Evolutionary conservation across 1,284 basidiomycete genomes (phyloP).

Genomic region (Takashimella koratensis): DNA sequence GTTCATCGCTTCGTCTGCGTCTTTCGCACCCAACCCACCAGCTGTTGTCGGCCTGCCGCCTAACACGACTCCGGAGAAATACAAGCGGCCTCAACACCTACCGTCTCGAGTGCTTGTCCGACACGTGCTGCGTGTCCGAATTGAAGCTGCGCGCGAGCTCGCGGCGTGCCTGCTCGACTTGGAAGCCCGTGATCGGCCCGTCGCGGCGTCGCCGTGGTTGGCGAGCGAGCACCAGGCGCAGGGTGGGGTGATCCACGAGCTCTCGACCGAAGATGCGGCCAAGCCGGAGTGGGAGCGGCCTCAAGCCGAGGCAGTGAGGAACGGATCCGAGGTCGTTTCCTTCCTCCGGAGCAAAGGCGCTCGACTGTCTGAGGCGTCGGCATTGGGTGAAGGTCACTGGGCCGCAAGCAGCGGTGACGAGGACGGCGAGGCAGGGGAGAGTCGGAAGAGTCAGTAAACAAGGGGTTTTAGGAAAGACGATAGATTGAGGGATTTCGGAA

Average conservation of each 20-base stretch:
- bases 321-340: slow-evolving; percentile 41
- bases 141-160: slow-evolving; percentile 70
- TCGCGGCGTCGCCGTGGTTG: slow-evolving; percentile 45
- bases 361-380: slow-evolving; percentile 22
- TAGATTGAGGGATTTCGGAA: too few species aligned
- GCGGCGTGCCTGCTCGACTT: slow-evolving; percentile 66
- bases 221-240: slow-evolving; percentile 38
- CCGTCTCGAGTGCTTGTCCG: slow-evolving; percentile 76
- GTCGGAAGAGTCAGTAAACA: slow-evolving; percentile 4
- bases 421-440: not conserved
- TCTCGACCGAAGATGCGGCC: slow-evolving; percentile 20
- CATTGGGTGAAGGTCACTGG: slow-evolving; percentile 25
- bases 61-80: slow-evolving; percentile 28
- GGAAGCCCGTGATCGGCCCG: slow-evolving; percentile 44
- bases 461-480: too few species aligned
- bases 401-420: slow-evolving; percentile 16
- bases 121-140: slow-evolving; percentile 74
- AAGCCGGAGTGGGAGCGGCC: slow-evolving; percentile 34
- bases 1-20: slow-evolving; percentile 51
- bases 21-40: slow-evolving; percentile 41
- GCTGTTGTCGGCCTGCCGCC: slow-evolving; percentile 35
- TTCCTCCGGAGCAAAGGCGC: slow-evolving; percentile 45
- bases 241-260: slow-evolving; percentile 27
- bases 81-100: slow-evolving; percentile 52
- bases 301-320: slow-evolving; percentile 30